These are phyloP conservation scores for Gracilaria caudata DNA, from an alignment of 23 red algal genomes.

Conservation along the genomic window DNA sequence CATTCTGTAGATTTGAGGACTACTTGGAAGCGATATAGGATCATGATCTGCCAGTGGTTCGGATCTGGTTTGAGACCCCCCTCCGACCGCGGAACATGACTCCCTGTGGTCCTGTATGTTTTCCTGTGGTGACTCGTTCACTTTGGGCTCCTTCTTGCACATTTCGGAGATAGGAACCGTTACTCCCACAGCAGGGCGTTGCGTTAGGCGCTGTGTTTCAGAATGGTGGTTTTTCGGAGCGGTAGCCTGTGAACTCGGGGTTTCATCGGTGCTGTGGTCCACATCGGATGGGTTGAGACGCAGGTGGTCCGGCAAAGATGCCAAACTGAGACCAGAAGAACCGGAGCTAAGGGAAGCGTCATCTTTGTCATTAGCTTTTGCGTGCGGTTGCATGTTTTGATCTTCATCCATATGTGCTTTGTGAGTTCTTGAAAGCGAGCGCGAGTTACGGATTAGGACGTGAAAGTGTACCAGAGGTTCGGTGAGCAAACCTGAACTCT, in stretches of 20 bases:
- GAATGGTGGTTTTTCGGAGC: background rate
- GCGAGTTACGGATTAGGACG: background rate
- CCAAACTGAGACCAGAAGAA: slow-evolving; percentile 15
- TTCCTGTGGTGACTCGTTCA: background rate
- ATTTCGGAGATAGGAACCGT: background rate
- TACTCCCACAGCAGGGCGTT: background rate
- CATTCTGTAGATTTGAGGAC: slow-evolving; percentile 50
- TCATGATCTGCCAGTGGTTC: background rate
- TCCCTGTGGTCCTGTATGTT: background rate
- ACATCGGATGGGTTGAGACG: background rate
- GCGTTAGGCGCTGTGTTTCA: background rate
- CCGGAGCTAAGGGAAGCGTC: slow-evolving; percentile 11
- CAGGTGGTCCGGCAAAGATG: slow-evolving; percentile 5
- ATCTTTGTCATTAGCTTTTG: background rate
- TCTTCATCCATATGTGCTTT: background rate
- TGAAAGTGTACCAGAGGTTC: background rate
- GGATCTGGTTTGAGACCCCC: background rate
- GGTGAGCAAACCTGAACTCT: too few species aligned
- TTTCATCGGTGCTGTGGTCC: background rate
- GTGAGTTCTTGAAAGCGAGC: background rate
- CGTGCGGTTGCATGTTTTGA: background rate
- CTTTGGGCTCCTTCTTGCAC: background rate
- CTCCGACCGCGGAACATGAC: background rate
- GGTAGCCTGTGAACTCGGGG: background rate
- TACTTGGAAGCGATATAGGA: background rate